A percentile compares a stretch with the other conserved stretches of the same genome.
Conservation (phyloP, 1,284 basidiomycete genomes). For the Apiotrichum sp. region DNA sequence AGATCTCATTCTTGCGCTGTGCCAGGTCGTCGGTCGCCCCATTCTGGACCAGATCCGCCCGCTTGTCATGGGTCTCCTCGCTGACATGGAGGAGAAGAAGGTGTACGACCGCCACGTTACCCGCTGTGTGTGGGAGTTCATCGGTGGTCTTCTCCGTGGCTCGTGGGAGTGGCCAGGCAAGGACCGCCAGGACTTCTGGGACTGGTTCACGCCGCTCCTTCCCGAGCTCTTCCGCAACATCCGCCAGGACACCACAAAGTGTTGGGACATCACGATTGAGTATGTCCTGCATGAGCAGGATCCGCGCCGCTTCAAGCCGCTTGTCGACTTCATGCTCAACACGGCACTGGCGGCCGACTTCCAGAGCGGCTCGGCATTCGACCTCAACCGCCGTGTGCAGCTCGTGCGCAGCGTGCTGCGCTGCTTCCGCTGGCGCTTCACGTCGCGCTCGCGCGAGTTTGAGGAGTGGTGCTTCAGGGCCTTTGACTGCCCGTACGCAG, state of each 20-base stretch:
- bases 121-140: constrained; percentile 78
- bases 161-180: constrained; percentile 81
- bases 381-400: constrained; percentile 47
- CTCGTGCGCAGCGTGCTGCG: constrained; percentile 55
- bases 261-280: constrained; percentile 50
- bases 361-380: constrained; percentile 67
- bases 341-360: constrained; percentile 68
- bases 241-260: constrained; percentile 70
- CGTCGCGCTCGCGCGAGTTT: constrained; percentile 61
- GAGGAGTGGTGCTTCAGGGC: constrained; percentile 66
- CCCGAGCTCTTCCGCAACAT: constrained; percentile 68
- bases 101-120: constrained; percentile 78
- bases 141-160: constrained; percentile 70
- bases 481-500: constrained; percentile 72
- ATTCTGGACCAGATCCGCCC: constrained; percentile 34
- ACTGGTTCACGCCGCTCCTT: constrained; percentile 69
- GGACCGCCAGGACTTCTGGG: constrained; percentile 62
- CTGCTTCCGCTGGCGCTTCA: constrained; percentile 70
- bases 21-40: constrained; percentile 45
- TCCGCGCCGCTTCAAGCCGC: constrained; percentile 69
- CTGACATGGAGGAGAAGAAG: constrained; percentile 40
- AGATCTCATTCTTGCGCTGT: constrained; percentile 50
- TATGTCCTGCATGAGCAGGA: constrained; percentile 68
- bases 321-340: constrained; percentile 70
- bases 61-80: constrained; percentile 36